Conservation (phyloP, 2,329 filamentous ascomycete genomes). For the Hymenoscyphus scutula region DNA sequence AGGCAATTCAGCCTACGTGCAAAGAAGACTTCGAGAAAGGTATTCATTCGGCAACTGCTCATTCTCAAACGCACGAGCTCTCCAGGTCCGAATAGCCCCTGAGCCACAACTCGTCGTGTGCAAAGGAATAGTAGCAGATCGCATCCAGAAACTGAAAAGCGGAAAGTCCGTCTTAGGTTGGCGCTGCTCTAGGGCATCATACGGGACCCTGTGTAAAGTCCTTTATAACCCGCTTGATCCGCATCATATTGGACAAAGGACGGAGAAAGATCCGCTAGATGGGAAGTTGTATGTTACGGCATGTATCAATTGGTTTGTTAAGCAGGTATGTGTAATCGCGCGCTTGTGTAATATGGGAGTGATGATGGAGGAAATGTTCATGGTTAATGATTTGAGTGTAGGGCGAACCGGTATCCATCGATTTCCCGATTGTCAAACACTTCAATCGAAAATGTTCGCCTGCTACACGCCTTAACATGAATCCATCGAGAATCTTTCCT, state of each 20-base stretch:
- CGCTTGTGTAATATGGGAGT: too few species aligned
- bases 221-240: constrained; percentile 14
- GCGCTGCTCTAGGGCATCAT: constrained; percentile 18
- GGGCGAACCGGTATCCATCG: constrained; percentile 21
- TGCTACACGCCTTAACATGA: constrained; percentile 4
- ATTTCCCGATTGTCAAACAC: constrained; percentile 18
- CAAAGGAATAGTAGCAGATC: constrained; percentile 24
- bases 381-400: background rate
- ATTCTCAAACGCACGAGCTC: constrained; percentile 14
- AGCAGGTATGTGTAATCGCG: constrained; percentile 16
- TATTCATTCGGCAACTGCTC: constrained; percentile 22
- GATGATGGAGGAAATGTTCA: too few species aligned
- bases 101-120: constrained; percentile 25
- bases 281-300: constrained; percentile 20
- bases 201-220: constrained; percentile 20
- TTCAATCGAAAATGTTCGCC: constrained; percentile 18
- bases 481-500: constrained; percentile 15
- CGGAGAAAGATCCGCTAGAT: constrained; percentile 16
- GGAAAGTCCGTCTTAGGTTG: constrained; percentile 17
- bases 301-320: constrained; percentile 23
- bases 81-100: constrained; percentile 20
- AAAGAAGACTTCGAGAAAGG: constrained; percentile 35
- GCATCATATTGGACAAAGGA: constrained; percentile 13
- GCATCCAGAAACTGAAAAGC: constrained; percentile 18
- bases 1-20: constrained; percentile 43